Evolutionary conservation across 306 rosid genomes (phyloP).

Genomic region (Trifolium fragiferum): DNA sequence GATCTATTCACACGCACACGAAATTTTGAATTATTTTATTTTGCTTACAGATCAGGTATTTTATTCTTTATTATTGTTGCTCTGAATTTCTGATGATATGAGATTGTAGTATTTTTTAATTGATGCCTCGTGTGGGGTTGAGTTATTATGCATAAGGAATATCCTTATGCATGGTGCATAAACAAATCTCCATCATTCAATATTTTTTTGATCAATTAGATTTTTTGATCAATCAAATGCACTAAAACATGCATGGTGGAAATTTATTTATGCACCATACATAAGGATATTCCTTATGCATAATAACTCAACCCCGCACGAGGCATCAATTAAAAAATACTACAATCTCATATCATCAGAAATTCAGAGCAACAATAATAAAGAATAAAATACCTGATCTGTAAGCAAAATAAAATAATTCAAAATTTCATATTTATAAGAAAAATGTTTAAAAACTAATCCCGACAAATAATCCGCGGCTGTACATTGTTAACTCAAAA

Average conservation of each 20-base stretch:
- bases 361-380: neutral
- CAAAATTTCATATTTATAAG: constrained; percentile 1
- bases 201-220: no score
- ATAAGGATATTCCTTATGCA: no score
- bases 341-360: constrained; percentile 11
- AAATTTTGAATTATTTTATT: constrained; percentile 35
- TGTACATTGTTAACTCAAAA: constrained; percentile 35
- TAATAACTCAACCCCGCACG: no score
- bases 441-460: constrained; percentile 14
- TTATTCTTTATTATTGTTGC: constrained; percentile 20
- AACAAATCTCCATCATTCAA: no score
- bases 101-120: constrained; percentile 37
- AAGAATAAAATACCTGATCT: constrained; percentile 21
- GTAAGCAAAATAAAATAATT: constrained; percentile 32
- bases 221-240: no score
- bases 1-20: constrained; percentile 33
- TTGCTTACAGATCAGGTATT: constrained; percentile 23
- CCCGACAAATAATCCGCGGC: constrained; percentile 35
- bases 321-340: constrained; percentile 30
- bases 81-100: neutral
- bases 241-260: no score
- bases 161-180: no score
- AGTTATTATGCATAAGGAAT: no score
- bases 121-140: constrained; percentile 31
- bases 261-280: no score